A percentile compares a stretch with the other conserved stretches of the same genome.
phyloP scores from a whole-genome alignment of 1,139 yeast species.

The Petasospora rhodanensis region DNA sequence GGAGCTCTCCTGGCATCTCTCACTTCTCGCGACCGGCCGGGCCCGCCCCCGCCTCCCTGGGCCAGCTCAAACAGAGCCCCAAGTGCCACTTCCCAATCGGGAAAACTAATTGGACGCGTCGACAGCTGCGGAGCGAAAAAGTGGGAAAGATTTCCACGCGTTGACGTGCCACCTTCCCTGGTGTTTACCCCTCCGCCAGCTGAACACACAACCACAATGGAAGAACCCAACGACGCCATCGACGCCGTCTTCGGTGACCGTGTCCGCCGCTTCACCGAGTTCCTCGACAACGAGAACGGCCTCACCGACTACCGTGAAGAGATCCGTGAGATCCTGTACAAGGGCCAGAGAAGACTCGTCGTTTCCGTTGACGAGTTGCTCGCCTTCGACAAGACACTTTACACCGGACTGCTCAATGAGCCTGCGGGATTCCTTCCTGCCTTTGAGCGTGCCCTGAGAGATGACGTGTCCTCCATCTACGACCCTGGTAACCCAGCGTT shows the following conservation, averaged over 20 bases:
- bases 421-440: conserved; percentile 92
- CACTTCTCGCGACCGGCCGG: too few species aligned
- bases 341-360: conserved; percentile 60
- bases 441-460: conserved; percentile 81
- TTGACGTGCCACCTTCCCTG: too few species aligned
- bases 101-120: too few species aligned
- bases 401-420: conserved; percentile 68
- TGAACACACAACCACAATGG: conserved; percentile 22
- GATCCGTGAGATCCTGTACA: conserved; percentile 66
- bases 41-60: too few species aligned
- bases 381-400: conserved; percentile 73
- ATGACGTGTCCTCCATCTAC: conserved; percentile 65
- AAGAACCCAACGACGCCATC: conserved; percentile 27
- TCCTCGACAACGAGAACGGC: conserved; percentile 54
- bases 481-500: conserved; percentile 51
- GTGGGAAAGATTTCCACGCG: too few species aligned
- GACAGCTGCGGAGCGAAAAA: too few species aligned
- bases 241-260: conserved; percentile 66
- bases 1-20: too few species aligned
- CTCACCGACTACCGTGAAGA: conserved; percentile 61
- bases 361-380: conserved; percentile 85
- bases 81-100: too few species aligned
- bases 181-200: too few species aligned
- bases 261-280: conserved; percentile 84
- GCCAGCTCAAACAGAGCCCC: too few species aligned